Conservation (phyloP, 108 stramenopile genomes). For the Pinguiococcus pyrenoidosus region DNA sequence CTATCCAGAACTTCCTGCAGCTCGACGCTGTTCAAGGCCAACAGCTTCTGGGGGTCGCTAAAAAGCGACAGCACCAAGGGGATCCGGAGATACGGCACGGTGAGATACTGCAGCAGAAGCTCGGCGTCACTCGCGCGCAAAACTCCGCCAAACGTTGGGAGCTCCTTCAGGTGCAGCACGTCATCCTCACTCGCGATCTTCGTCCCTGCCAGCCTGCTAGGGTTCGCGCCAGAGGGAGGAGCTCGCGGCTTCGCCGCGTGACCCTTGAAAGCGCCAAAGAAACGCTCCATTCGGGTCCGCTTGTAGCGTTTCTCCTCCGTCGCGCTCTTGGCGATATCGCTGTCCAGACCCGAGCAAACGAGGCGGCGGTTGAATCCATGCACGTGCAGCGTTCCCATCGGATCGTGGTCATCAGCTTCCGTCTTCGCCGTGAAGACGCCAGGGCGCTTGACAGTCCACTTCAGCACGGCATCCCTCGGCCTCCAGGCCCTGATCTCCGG, state of each 20-base stretch:
- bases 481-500: slow-evolving; percentile 29
- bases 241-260: slow-evolving; percentile 33
- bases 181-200: slow-evolving; percentile 44
- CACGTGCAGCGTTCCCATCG: no score
- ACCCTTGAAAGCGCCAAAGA: neutral
- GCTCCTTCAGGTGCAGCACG: slow-evolving; percentile 30
- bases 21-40: slow-evolving; percentile 21
- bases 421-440: neutral
- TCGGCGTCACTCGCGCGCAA: slow-evolving; percentile 40
- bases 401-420: no score
- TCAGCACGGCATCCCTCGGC: slow-evolving; percentile 29
- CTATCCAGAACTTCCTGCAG: slow-evolving; percentile 45
- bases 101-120: slow-evolving; percentile 47
- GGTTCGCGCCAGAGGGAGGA: slow-evolving; percentile 42
- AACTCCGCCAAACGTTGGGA: slow-evolving; percentile 34
- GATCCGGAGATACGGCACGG: slow-evolving; percentile 43
- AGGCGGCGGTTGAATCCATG: no score
- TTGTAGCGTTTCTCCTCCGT: no score
- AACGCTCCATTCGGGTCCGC: neutral
- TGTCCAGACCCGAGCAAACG: no score
- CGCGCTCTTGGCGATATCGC: no score
- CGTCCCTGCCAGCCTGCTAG: slow-evolving; percentile 32
- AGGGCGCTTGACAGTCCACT: slow-evolving; percentile 16
- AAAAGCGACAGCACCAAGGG: slow-evolving; percentile 43
- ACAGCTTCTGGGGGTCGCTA: slow-evolving; percentile 29